Evolutionary conservation across 805 yeast genomes (phyloP).

Genomic region (Ogataea dorogensis): DNA sequence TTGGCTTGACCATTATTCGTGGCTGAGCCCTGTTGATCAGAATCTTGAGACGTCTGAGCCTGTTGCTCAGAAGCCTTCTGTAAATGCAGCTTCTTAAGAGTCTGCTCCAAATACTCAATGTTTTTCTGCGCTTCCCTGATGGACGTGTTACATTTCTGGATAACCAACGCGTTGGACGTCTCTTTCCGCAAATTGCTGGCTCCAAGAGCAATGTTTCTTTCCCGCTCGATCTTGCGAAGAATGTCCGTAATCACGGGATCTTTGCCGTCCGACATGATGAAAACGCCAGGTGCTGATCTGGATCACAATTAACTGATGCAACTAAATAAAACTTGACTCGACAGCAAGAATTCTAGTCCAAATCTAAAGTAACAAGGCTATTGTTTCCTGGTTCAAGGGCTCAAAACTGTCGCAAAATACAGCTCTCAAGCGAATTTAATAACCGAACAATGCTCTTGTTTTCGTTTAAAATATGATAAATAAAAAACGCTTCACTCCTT

Average conservation of each 20-base stretch:
- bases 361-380: background rate
- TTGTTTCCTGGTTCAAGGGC: background rate
- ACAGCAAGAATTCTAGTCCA: background rate
- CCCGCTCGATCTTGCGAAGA: constrained; percentile 81
- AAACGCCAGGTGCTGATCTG: constrained; percentile 12
- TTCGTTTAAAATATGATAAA: constrained; percentile 9
- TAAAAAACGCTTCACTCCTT: constrained; percentile 9
- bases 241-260: constrained; percentile 62
- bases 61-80: constrained; percentile 23
- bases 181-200: constrained; percentile 76
- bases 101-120: constrained; percentile 81
- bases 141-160: constrained; percentile 85
- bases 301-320: constrained; percentile 3
- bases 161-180: constrained; percentile 77
- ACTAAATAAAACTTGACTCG: constrained; percentile 1
- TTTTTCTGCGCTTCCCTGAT: constrained; percentile 90
- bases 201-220: constrained; percentile 82
- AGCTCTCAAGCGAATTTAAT: background rate
- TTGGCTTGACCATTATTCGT: constrained; percentile 5
- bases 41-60: constrained; percentile 2
- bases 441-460: constrained; percentile 5
- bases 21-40: constrained; percentile 3
- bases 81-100: constrained; percentile 59
- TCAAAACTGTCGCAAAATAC: background rate
- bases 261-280: constrained; percentile 18